Base-by-base conservation (phyloP, 768 basidiomycete species). In the Mrakia blollopis region DNA sequence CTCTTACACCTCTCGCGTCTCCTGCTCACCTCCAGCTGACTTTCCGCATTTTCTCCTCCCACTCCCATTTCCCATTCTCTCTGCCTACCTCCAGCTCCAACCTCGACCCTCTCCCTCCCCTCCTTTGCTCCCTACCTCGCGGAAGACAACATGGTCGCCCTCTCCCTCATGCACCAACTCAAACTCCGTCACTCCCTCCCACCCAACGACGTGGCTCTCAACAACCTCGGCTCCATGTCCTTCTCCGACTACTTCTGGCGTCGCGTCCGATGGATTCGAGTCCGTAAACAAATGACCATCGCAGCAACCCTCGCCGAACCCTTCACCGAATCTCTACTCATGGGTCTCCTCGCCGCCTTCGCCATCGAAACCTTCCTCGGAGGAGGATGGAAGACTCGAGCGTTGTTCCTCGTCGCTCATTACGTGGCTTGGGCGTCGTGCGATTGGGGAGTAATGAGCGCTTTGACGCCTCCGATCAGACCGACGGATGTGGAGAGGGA, bases 101-200 rank as follows among this genome's bases (percentile, higher is more conserved):
- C 54, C 52, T 72, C 70, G 9, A 14, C 52, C 70, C 60, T 50
- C 47, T 65, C 47, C 25, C 35, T 63, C 37, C 41, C 50, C 11
- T 90, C 89, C 0, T 98, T 98, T 79, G 91, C 90, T 0, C 89
- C 90, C 18, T 98, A 91, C 84, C 87, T 98, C 61, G 96, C 97
- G 0, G 97, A 99, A 84, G 97, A 99, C 85, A 98, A 98, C 85
- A 96, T 93, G 92, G 96, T 99, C 76, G 97, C 90, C 25, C 86
- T 89, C 67, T 89, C 92, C 1, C 85, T 99, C 18, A 98, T 94
- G 97, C 93, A 98, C 82, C 93, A 98, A 82, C 87, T 98, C 3
- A 90, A 89, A 50, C 86, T 93, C 50, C 88, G 92, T 65, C 97
- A 99, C 82, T 91, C 93, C 76, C 87, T 98, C 77, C 95, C 94